These are phyloP conservation scores for Dryadomyces sulphureus DNA, from an alignment of 2,329 filamentous ascomycete genomes.

Conservation along the genomic window DNA sequence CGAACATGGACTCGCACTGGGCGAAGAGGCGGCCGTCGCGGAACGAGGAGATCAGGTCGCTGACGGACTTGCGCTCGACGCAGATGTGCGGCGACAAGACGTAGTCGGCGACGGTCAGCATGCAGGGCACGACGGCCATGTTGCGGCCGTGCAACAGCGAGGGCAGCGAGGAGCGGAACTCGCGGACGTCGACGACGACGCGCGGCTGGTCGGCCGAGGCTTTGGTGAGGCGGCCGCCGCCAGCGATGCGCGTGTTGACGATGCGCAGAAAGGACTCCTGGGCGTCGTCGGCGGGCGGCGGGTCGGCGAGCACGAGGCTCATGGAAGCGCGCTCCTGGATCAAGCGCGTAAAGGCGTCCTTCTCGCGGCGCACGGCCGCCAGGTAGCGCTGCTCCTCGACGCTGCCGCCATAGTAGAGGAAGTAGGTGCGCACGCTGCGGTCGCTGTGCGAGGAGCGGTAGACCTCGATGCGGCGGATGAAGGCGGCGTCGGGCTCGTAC, in stretches of 20 bases:
- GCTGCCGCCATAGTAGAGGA: slow-evolving; percentile 88
- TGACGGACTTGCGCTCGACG: slow-evolving; percentile 86
- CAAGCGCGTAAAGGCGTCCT: slow-evolving; percentile 86
- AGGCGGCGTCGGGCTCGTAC: slow-evolving; percentile 93
- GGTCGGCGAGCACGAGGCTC: slow-evolving; percentile 56
- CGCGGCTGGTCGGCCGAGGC: slow-evolving; percentile 77
- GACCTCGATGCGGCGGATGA: slow-evolving; percentile 87
- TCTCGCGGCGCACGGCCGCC: slow-evolving; percentile 79
- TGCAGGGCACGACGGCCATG: slow-evolving; percentile 83
- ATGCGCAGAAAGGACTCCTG: slow-evolving; percentile 89
- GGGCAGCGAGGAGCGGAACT: slow-evolving; percentile 85
- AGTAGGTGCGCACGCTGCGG: slow-evolving; percentile 82
- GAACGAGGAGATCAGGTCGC: slow-evolving; percentile 83
- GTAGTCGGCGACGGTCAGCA: slow-evolving; percentile 94
- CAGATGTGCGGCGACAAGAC: slow-evolving; percentile 83
- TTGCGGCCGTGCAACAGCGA: slow-evolving; percentile 80
- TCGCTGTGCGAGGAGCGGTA: slow-evolving; percentile 90
- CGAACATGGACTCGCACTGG: slow-evolving; percentile 87
- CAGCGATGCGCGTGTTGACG: slow-evolving; percentile 91
- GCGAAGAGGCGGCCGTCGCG: slow-evolving; percentile 82
- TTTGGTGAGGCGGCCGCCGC: slow-evolving; percentile 71
- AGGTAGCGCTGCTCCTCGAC: slow-evolving; percentile 94
- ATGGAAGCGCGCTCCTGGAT: slow-evolving; percentile 91
- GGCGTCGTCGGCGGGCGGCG: slow-evolving; percentile 48
- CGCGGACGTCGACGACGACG: slow-evolving; percentile 88